Percentiles rank a stretch among this genome's conserved stretches.
These are phyloP conservation scores for Yamadazyma mexicana DNA, from an alignment of 1,139 yeast genomes.

Conservation along the genomic window DNA sequence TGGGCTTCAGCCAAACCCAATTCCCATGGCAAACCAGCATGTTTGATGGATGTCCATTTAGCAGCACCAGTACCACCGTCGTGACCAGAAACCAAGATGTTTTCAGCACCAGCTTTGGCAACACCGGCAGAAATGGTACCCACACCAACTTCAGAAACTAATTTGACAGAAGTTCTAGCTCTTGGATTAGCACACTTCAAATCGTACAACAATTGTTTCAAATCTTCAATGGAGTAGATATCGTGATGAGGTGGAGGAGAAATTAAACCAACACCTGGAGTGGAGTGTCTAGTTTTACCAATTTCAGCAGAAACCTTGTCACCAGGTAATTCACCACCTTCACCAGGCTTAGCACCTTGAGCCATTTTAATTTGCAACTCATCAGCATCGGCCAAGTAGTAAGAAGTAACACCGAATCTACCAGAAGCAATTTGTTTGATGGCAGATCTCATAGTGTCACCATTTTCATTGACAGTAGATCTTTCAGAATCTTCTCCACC, in stretches of 20 bases:
- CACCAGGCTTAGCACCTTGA: conserved; percentile 99
- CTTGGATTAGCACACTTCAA: conserved; percentile 96
- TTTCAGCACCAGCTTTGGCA: conserved; percentile 98
- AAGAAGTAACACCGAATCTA: conserved; percentile 95
- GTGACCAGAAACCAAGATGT: conserved; percentile 92
- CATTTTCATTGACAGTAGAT: conserved; percentile 73
- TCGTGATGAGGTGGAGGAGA: conserved; percentile 99
- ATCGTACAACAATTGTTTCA: conserved; percentile 94
- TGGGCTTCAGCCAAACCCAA: conserved; percentile 97
- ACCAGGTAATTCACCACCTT: conserved; percentile 98
- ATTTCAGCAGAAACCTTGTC: conserved; percentile 85
- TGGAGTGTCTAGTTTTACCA: conserved; percentile 95
- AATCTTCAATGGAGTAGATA: conserved; percentile 95
- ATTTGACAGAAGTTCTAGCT: conserved; percentile 93
- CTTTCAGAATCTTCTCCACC: conserved; percentile 99
- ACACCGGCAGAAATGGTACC: conserved; percentile 99
- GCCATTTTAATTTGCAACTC: conserved; percentile 98
- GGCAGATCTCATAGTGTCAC: conserved; percentile 97
- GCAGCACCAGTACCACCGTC: conserved; percentile 99
- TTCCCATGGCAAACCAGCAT: conserved; percentile 99
- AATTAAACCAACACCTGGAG: conserved; percentile 94
- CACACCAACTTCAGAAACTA: conserved; percentile 97
- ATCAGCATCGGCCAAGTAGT: conserved; percentile 93
- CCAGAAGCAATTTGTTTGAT: conserved; percentile 98
- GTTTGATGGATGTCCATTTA: conserved; percentile 93